A percentile compares a stretch with the other conserved stretches of the same genome.
Conservation (phyloP, 306 rosid species). For the Sicyos baderoa region DNA sequence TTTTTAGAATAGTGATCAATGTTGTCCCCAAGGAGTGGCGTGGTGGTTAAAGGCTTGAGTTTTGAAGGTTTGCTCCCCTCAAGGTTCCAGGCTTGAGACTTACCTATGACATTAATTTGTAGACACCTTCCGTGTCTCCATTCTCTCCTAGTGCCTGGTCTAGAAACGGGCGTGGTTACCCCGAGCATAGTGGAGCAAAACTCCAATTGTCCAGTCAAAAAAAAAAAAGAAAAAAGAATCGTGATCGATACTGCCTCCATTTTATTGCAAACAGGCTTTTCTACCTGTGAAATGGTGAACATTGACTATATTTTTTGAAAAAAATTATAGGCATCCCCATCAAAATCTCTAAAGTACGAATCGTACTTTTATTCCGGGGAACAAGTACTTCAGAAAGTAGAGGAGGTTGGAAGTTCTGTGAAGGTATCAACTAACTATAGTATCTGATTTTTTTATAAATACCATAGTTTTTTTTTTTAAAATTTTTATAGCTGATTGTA, state of each 20-base stretch:
- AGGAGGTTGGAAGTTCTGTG: constrained; percentile 83
- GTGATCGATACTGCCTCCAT: not conserved
- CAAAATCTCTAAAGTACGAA: constrained; percentile 50
- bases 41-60: no score
- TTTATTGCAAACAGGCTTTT: not conserved
- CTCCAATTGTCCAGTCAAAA: no score
- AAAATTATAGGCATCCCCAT: constrained; percentile 48
- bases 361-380: constrained; percentile 42
- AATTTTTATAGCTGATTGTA: constrained; percentile 24
- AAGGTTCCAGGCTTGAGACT: no score
- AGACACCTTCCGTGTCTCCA: no score
- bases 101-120: no score
- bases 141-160: no score
- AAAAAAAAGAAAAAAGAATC: no score
- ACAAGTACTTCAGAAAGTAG: constrained; percentile 67
- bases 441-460: not conserved
- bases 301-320: not conserved
- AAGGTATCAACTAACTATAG: constrained; percentile 42
- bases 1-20: not conserved
- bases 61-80: no score
- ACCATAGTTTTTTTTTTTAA: not conserved
- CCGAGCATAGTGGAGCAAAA: no score
- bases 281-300: not conserved
- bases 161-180: no score
- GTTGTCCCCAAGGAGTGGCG: no score